Percentiles rank a stretch among this genome's conserved stretches.
These are phyloP conservation scores for Hymenoscyphus salicellus DNA, from an alignment of 2,329 filamentous ascomycete genomes.

Conservation along the genomic window DNA sequence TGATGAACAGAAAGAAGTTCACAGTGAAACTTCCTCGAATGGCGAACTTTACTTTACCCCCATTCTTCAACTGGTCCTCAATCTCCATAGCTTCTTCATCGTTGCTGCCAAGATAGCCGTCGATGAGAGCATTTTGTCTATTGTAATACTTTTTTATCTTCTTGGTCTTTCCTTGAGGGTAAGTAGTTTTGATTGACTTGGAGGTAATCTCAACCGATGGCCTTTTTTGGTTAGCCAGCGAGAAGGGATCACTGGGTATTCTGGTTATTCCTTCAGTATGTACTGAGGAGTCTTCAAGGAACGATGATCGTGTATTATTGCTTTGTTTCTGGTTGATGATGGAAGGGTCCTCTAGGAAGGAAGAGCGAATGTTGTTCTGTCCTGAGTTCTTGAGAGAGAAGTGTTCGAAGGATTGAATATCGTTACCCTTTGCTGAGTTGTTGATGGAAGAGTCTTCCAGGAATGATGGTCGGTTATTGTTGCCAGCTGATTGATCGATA, in stretches of 20 bases:
- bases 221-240: slow-evolving; percentile 34
- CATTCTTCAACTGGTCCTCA: slow-evolving; percentile 50
- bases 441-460: neutral
- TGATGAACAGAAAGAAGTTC: slow-evolving; percentile 54
- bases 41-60: slow-evolving; percentile 51
- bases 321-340: neutral
- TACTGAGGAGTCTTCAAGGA: neutral
- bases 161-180: slow-evolving; percentile 45
- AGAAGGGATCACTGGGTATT: slow-evolving; percentile 35
- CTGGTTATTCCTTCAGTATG: neutral
- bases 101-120: slow-evolving; percentile 52
- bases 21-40: slow-evolving; percentile 50
- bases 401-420: neutral
- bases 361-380: neutral
- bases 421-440: neutral
- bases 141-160: slow-evolving; percentile 48
- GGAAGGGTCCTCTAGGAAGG: neutral
- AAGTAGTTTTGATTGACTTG: slow-evolving; percentile 47
- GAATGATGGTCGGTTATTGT: neutral
- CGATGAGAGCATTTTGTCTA: slow-evolving; percentile 48
- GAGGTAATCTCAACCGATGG: slow-evolving; percentile 36
- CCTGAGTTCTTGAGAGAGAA: neutral
- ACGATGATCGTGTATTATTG: neutral
- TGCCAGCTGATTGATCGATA: neutral
- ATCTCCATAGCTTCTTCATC: slow-evolving; percentile 53